A percentile compares a stretch with the other conserved stretches of the same genome.
Conservation (phyloP, 2,329 filamentous ascomycete species). For the Fusarium veterinarium region DNA sequence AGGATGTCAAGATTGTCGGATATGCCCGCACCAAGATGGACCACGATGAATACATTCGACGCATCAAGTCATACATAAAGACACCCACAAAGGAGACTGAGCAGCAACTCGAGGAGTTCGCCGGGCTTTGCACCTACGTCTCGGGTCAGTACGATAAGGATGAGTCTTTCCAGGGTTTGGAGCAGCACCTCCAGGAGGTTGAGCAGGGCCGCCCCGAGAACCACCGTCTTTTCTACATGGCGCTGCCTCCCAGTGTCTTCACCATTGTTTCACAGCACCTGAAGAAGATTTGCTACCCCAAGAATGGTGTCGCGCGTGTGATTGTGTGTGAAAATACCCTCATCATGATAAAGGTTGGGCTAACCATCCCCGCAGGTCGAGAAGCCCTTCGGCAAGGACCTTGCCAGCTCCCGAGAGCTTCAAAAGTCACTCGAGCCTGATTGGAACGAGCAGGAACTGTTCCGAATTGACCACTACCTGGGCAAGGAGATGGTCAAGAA, state of each 20-base stretch:
- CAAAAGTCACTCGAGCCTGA: conserved; percentile 95
- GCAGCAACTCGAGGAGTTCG: conserved; percentile 93
- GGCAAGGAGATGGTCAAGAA: conserved; percentile 99
- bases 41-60: conserved; percentile 91
- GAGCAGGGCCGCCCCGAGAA: conserved; percentile 86
- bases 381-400: conserved; percentile 99
- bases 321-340: conserved; percentile 69
- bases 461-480: conserved; percentile 99
- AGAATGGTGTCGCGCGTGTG: conserved; percentile 88
- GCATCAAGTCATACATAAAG: conserved; percentile 98
- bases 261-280: conserved; percentile 97
- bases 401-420: conserved; percentile 91
- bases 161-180: conserved; percentile 88
- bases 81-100: conserved; percentile 97
- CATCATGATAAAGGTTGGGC: background rate
- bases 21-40: conserved; percentile 99
- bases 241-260: conserved; percentile 96
- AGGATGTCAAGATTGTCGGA: conserved; percentile 95
- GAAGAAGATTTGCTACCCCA: conserved; percentile 97
- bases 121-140: conserved; percentile 87
- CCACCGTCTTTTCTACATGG: conserved; percentile 99
- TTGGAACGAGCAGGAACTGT: conserved; percentile 99
- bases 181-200: conserved; percentile 85
- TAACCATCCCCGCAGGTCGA: conserved; percentile 75
- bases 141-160: conserved; percentile 99